These are phyloP conservation scores for Malus sylvestris DNA, from an alignment of 306 rosid species.

Conservation along the genomic window DNA sequence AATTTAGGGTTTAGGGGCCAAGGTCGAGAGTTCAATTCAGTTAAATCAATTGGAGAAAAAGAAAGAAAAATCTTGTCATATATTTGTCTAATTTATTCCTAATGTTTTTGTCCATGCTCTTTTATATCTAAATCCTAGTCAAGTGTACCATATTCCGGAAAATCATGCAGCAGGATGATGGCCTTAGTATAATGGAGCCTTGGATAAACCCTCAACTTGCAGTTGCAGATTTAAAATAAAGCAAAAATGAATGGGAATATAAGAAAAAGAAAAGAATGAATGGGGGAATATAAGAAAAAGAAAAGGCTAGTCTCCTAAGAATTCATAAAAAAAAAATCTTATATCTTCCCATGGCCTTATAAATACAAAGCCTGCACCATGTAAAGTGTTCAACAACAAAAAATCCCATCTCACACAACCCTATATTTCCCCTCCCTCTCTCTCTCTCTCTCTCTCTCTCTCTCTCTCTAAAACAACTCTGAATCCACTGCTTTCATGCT, in stretches of 20 bases:
- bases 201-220: slow-evolving; percentile 7
- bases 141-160: background rate
- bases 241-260: slow-evolving; percentile 20
- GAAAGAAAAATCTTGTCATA: background rate
- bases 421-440: background rate
- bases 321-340: background rate
- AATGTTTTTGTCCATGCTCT: background rate
- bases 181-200: background rate
- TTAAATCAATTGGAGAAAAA: background rate
- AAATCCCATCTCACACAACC: background rate
- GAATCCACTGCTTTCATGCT: slow-evolving; percentile 38
- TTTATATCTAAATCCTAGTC: background rate
- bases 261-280: slow-evolving; percentile 14
- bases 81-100: background rate
- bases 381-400: background rate
- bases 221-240: slow-evolving; percentile 22
- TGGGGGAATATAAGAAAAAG: slow-evolving; percentile 22
- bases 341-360: slow-evolving; percentile 19
- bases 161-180: background rate
- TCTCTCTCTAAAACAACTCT: slow-evolving; percentile 2
- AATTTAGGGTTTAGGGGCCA: background rate
- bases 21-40: background rate
- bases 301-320: slow-evolving; percentile 1
- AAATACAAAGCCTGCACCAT: slow-evolving; percentile 2
- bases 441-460: background rate